Evolutionary conservation across 768 basidiomycete species (phyloP).

Genomic region (Suillus ampliporus): DNA sequence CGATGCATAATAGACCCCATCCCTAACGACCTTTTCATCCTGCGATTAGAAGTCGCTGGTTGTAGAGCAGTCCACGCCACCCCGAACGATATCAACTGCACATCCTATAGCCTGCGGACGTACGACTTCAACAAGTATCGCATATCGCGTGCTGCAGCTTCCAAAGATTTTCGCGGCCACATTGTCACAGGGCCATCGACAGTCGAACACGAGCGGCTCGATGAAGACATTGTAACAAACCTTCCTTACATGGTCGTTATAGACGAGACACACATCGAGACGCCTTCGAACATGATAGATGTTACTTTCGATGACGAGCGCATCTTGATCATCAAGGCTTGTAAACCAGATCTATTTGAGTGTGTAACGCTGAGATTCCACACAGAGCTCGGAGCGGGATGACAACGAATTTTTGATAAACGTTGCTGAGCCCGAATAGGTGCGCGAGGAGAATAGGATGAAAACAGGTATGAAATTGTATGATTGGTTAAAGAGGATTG

Average conservation of each 20-base stretch:
- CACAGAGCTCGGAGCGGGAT: not conserved
- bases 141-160: slow-evolving; percentile 5
- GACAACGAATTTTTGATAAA: not conserved
- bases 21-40: not conserved
- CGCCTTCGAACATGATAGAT: not conserved
- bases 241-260: slow-evolving; percentile 4
- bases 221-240: not conserved
- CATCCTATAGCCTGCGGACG: not conserved
- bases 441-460: not conserved
- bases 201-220: not conserved
- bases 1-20: not conserved
- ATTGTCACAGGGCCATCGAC: not conserved
- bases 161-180: not conserved
- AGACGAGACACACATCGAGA: not conserved
- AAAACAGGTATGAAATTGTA: not conserved
- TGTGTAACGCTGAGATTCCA: not conserved
- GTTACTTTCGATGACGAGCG: slow-evolving; percentile 5
- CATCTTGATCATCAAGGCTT: slow-evolving; percentile 1
- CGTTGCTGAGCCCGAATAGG: not conserved
- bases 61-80: not conserved
- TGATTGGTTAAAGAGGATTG: not conserved
- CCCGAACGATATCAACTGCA: not conserved
- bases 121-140: slow-evolving; percentile 4
- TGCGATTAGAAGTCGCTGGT: slow-evolving; percentile 3
- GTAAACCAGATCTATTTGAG: not conserved